Base-by-base conservation (phyloP, 179 eudicot genomes). In the Patellifolia procumbens region DNA sequence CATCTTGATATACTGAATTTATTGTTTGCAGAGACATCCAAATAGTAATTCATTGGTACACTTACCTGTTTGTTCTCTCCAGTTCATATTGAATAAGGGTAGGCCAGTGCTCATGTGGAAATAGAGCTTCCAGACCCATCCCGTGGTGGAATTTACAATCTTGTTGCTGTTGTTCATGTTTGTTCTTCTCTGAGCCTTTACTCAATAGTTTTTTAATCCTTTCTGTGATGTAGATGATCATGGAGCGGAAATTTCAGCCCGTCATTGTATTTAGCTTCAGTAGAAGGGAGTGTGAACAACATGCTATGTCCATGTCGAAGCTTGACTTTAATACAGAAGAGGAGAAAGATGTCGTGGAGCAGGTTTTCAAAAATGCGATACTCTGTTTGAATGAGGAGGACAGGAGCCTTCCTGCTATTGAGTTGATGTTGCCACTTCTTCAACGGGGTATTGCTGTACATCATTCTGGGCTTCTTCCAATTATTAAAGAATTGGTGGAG, bases 251-350 rank as follows among this genome's bases (percentile, higher is more conserved):
- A 86, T 96, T 96, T 81, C 98, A 96, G 79, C 99, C 99, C 16
- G 99, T 93, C 32, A 96, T 96, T 82, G 95, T 93, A 59, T 96
- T 96, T 77, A 96, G 99, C 86, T 96, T 96, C 78, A 91, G 97
- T 85, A 88, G 99, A 88, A 90, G 98, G 84, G 99, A 96, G 84
- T 96, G 99, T 73, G 99, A 96, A 79, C 97, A 96, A 79, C 98
- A 96, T 86, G 99, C 98, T 26, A 93, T 96, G 99, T 89, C 96
- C 52, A 90, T 96, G 99, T 81, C 96, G 63, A 96, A 96, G 83
- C 97, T 93, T 68, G 98, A 96, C 81, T 96, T 96, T 62, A 96
- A 93, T 81, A 85, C 89, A 43, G 79, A 81, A 74, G 96, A 96
- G 77, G 99, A 96, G 78, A 96, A 93, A 69, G 97, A 90, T 74